Base-by-base conservation (phyloP, 805 yeast genomes). In the Vanderwaltozyma tropicalis region DNA sequence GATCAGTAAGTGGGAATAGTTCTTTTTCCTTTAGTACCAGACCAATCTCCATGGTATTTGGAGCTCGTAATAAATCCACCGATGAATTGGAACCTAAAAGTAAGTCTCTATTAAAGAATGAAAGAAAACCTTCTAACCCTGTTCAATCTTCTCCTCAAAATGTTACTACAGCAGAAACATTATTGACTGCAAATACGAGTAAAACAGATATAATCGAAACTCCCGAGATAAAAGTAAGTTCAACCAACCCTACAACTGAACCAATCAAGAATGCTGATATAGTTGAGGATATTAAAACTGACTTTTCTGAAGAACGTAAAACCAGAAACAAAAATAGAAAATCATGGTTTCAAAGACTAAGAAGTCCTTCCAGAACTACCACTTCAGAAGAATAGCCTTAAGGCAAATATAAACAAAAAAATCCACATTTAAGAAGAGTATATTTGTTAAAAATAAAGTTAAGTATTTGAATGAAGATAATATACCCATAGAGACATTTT, bases 311-410 rank as follows among this genome's bases (percentile, higher is more conserved):
- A 44, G 44, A 13, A 45, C 45, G 15, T 38, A 48, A 32, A 28
- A 41, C 35, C 46, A 35, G 53, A 57, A 37, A 48, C 58, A 48
- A 46, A 26, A 64, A 60, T 32, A 55, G 63, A 35, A 64, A 57
- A 19, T 58, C 65, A 6, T 72, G 76, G 76, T 66, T 70, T 42
- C 67, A 59, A 39, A 61, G 67, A 44, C 43, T 69, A 32, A 63
- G 68, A 38, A 59, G 66, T 32, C 50, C 62, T 21, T 65, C 69
- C 5, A 49, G 66, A 39, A 21, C 37, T 6, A 12, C 20, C 2
- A 34, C 31, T 5, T 7, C 9, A 10, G 10, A 21, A 6, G 6
- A 21, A 21, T 21, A 7, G 6, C 24, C 24, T n/a, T n/a, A n/a
- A n/a, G n/a, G n/a, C n/a, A n/a, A n/a, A n/a, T n/a, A n/a, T n/a